Evolutionary conservation across 2,329 filamentous ascomycete genomes (phyloP).

Genomic region (Sphaerulina vaccinii): DNA sequence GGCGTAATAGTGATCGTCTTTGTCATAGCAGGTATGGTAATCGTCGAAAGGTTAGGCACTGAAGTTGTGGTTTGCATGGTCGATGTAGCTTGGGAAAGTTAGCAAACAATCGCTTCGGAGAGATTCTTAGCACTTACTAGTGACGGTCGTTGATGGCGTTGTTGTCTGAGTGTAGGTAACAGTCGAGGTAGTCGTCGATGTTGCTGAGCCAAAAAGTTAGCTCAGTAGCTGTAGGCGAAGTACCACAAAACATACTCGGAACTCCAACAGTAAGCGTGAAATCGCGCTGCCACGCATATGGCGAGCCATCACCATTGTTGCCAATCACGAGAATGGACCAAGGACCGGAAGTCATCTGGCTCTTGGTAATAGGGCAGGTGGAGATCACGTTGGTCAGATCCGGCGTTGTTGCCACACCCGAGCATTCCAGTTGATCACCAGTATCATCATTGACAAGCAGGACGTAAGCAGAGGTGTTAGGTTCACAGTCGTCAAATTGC

Average conservation of each 20-base stretch:
- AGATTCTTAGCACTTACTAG: conserved; percentile 7
- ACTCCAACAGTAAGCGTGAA: conserved; percentile 39
- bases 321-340: conserved; percentile 47
- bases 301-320: conserved; percentile 45
- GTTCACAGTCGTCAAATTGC: conserved; percentile 46
- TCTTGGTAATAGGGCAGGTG: conserved; percentile 46
- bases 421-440: conserved; percentile 38
- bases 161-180: conserved; percentile 22
- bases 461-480: conserved; percentile 43
- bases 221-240: too few relatives aligned
- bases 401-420: conserved; percentile 42
- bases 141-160: conserved; percentile 18
- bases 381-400: conserved; percentile 42
- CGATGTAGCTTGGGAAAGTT: conserved; percentile 8
- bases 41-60: conserved; percentile 28
- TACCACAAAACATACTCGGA: conserved; percentile 19
- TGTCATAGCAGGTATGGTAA: conserved; percentile 33
- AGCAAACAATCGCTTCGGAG: neutral
- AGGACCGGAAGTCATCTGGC: conserved; percentile 44
- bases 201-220: neutral
- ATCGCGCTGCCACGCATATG: conserved; percentile 48
- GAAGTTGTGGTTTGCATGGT: conserved; percentile 21
- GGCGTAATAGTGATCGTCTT: conserved; percentile 29
- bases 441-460: conserved; percentile 41
- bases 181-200: conserved; percentile 21